These are phyloP conservation scores for Scedosporium dehoogii DNA, from an alignment of 2,329 filamentous ascomycete species.

Conservation along the genomic window DNA sequence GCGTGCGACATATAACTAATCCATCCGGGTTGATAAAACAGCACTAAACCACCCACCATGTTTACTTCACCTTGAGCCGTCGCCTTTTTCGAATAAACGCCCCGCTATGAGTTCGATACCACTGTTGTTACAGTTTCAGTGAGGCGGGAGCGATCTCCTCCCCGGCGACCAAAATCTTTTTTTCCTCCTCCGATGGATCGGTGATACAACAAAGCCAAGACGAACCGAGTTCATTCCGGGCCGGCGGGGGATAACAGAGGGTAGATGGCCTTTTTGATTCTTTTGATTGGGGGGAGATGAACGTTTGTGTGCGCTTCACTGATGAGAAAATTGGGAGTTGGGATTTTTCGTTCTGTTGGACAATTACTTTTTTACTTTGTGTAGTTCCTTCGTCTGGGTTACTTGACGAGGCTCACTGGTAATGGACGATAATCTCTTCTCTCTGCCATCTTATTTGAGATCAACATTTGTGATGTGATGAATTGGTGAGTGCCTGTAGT, in stretches of 20 bases:
- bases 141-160: not conserved
- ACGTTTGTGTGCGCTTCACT: not conserved
- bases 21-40: not conserved
- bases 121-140: not conserved
- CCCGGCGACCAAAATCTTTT: not conserved
- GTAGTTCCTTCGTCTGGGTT: not conserved
- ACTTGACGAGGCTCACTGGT: not conserved
- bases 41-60: not conserved
- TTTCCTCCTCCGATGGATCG: not conserved
- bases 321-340: not conserved
- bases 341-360: not conserved
- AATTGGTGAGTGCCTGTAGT: too few species aligned
- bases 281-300: not conserved
- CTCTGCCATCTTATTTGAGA: too few species aligned
- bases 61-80: not conserved
- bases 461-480: not conserved
- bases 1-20: not conserved
- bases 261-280: not conserved
- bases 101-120: not conserved
- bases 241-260: not conserved
- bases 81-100: not conserved
- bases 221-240: not conserved
- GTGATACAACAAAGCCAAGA: not conserved
- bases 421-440: not conserved
- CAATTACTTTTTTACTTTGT: not conserved